Conservation (phyloP, 257 asterid genomes). For the Solanum dulcamara region DNA sequence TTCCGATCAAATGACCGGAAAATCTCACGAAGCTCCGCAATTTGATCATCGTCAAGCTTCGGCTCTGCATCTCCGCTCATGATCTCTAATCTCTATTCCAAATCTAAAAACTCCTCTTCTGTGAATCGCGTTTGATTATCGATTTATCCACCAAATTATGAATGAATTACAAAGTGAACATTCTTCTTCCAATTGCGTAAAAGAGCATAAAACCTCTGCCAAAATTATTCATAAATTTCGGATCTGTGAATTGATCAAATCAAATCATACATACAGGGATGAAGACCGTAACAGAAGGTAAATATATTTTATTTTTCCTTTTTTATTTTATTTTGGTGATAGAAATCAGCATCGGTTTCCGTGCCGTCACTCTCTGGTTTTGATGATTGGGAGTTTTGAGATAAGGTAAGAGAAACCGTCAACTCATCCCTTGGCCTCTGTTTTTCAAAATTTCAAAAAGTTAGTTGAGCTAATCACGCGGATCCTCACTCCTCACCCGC, state of each 20-base stretch:
- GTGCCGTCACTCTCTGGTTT: not conserved
- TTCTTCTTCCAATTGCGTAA: not conserved
- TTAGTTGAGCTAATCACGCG: not conserved
- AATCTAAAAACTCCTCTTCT: not conserved
- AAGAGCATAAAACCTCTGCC: not conserved
- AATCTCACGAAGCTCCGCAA: constrained; percentile 62
- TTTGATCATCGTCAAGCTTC: constrained; percentile 49
- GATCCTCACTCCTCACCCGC: not conserved
- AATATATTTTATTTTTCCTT: not conserved
- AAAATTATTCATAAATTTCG: not conserved
- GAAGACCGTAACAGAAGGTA: not conserved
- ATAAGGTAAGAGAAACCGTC: not conserved
- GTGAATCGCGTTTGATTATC: not conserved
- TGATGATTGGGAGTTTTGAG: not conserved
- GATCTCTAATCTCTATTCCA: not conserved
- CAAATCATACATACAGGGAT: not conserved
- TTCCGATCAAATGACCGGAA: constrained; percentile 63
- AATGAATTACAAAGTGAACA: not conserved
- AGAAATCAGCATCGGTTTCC: not conserved
- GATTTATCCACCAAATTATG: not conserved
- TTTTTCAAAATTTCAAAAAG: not conserved
- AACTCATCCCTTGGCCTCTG: not conserved
- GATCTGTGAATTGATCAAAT: not conserved
- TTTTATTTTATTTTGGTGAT: not conserved
- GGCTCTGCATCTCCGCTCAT: constrained; percentile 30